Base-by-base conservation (phyloP, 1,284 basidiomycete genomes). In the Malassezia globosa region DNA sequence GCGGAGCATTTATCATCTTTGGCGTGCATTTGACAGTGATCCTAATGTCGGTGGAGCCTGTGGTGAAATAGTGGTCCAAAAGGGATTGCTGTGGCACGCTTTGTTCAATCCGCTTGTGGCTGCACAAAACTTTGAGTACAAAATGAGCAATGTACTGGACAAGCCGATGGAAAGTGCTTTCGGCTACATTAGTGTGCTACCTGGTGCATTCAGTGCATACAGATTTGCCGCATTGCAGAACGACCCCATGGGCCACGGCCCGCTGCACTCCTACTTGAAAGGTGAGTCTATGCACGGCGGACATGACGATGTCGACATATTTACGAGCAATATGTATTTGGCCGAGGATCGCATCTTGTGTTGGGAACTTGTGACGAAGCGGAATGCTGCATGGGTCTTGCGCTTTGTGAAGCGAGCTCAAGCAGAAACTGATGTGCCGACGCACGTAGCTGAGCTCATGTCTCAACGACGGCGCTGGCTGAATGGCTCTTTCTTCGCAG, bases 101-200 rank as follows among this genome's bases (percentile, higher is more conserved):
- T 79, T 97, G 27, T 69, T 96, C 54, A 97, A 96, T 65, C 92
- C 92, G 11, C 77, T 96, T 37, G 81, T 87, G 10, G 72, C 69
- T 3, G 70, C 69, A 7, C 92, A 96, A 73, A 96, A 96, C 74
- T 96, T 97, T 64, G 92, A 97, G 74, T 96, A 96, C 76, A 95
- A 72, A 56, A 64, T 71, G 54, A 58, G 54, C 51, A 71, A 71
- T 48, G 66, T 71, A 22, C 54, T 64, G 11, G 61, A 71, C 52
- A 71, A 71, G 55, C 65, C 68, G 7, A 67, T 64, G 35, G 68
- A 71, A 43, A 54, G 48, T n/a, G 61, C 65, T 19, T 65, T 67
- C 40, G 68, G 68, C 1, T 71, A 67, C 52, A 71, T 71, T 46
- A 58, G 51, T 7, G 68, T 71, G 4, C 42, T 71, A 10, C 58